Conservation (phyloP, 2,329 filamentous ascomycete species). For the Ophiostoma montium region DNA sequence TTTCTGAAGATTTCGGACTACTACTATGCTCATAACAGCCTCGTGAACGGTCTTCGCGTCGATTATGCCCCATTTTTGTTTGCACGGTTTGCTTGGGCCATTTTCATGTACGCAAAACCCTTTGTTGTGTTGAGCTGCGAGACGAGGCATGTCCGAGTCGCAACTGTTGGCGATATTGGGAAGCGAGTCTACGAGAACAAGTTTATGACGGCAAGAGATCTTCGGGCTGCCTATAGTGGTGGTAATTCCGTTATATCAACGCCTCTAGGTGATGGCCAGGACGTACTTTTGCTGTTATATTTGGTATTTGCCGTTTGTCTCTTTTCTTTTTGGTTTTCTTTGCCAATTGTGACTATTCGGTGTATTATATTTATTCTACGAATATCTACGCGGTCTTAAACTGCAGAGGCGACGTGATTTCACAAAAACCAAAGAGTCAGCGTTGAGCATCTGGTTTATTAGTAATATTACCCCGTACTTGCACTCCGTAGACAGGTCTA, state of each 20-base stretch:
- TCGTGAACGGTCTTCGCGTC: background rate
- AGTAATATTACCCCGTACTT: too few species aligned
- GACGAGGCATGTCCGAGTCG: background rate
- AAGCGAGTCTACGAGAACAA: background rate
- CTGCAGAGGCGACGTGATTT: too few species aligned
- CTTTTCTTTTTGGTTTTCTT: too few species aligned
- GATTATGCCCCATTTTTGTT: background rate
- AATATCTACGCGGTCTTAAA: too few species aligned
- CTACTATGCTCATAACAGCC: background rate
- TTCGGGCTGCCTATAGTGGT: background rate
- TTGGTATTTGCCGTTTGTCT: too few species aligned
- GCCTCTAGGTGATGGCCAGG: background rate
- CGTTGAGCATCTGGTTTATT: too few species aligned
- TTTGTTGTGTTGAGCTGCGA: background rate
- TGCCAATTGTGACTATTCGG: too few species aligned
- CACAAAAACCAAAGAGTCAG: too few species aligned
- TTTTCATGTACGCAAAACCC: background rate
- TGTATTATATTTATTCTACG: too few species aligned
- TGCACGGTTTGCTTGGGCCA: background rate
- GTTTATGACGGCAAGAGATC: background rate
- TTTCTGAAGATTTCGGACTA: background rate
- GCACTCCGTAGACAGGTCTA: too few species aligned
- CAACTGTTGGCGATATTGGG: background rate
- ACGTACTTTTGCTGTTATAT: too few species aligned
- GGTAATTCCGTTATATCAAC: background rate